Evolutionary conservation across 805 yeast genomes (phyloP).

Genomic region (Kodamaea laetipori): DNA sequence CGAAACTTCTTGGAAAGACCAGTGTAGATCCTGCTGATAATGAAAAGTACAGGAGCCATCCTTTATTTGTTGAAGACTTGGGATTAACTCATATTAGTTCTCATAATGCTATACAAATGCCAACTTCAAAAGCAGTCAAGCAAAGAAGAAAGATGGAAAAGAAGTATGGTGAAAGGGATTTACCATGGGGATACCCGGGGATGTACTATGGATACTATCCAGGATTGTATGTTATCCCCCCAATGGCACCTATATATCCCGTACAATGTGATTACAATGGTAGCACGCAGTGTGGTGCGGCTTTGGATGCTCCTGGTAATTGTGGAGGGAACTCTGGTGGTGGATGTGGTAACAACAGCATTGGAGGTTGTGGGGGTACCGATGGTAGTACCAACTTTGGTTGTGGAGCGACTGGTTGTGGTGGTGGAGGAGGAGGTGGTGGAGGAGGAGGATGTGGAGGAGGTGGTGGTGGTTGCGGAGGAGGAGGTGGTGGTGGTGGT

Average conservation of each 20-base stretch:
- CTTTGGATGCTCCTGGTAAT: too few relatives aligned
- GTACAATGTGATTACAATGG: too few relatives aligned
- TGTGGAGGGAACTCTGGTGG: too few relatives aligned
- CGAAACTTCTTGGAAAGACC: conserved; percentile 3
- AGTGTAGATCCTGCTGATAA: not conserved
- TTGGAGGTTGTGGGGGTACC: conserved; percentile 3
- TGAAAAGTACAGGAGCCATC: too few relatives aligned
- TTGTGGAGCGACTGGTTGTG: conserved; percentile 6
- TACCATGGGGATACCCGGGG: conserved; percentile 8
- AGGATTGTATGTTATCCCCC: conserved; percentile 15
- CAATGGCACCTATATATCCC: conserved; percentile 10
- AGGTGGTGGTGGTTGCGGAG: not conserved
- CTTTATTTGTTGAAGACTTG: too few relatives aligned
- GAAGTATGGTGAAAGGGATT: not conserved
- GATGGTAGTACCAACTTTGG: conserved; percentile 3
- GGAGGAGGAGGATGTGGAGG: not conserved
- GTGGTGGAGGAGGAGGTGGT: not conserved
- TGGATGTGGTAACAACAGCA: not conserved
- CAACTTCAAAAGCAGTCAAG: not conserved
- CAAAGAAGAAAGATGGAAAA: not conserved
- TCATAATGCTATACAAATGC: conserved; percentile 8
- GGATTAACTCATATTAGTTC: conserved; percentile 11
- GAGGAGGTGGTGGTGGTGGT: not conserved
- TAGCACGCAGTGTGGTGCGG: too few relatives aligned
- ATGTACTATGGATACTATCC: conserved; percentile 2